Evolutionary conservation across 306 rosid genomes (phyloP).

Genomic region (Vigna nakashimae): DNA sequence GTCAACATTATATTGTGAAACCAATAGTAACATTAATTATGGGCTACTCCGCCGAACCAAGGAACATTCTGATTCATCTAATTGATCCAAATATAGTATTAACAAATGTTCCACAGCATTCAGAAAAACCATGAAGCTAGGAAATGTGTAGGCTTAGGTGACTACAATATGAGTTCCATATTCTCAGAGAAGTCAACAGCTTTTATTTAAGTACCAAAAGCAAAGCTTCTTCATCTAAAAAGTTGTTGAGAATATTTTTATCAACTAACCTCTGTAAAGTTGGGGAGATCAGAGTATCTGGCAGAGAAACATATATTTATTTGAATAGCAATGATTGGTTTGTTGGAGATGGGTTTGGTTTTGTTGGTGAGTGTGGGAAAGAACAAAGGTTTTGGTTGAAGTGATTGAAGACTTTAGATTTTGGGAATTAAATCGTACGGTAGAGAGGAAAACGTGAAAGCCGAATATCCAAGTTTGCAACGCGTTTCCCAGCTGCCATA

Average conservation of each 20-base stretch:
- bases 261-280: conserved; percentile 4
- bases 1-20: background rate
- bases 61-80: conserved; percentile 1
- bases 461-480: conserved; percentile 26
- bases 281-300: background rate
- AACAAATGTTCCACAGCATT: background rate
- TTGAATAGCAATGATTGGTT: conserved; percentile 49
- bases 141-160: conserved; percentile 17
- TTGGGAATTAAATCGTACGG: conserved; percentile 18
- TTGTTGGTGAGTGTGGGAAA: conserved; percentile 32
- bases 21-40: background rate
- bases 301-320: conserved; percentile 1
- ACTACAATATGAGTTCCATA: conserved; percentile 26
- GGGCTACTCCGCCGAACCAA: background rate
- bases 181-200: conserved; percentile 53
- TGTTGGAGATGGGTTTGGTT: conserved; percentile 52
- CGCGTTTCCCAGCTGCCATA: conserved; percentile 40
- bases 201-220: conserved; percentile 41
- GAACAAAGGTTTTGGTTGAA: conserved; percentile 33
- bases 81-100: background rate
- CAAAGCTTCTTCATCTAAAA: conserved; percentile 19
- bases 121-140: conserved; percentile 11
- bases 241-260: conserved; percentile 29
- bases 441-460: background rate
- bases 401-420: conserved; percentile 34